Evolutionary conservation across 345 rosid genomes (phyloP).

Genomic region (Brassica cretica): DNA sequence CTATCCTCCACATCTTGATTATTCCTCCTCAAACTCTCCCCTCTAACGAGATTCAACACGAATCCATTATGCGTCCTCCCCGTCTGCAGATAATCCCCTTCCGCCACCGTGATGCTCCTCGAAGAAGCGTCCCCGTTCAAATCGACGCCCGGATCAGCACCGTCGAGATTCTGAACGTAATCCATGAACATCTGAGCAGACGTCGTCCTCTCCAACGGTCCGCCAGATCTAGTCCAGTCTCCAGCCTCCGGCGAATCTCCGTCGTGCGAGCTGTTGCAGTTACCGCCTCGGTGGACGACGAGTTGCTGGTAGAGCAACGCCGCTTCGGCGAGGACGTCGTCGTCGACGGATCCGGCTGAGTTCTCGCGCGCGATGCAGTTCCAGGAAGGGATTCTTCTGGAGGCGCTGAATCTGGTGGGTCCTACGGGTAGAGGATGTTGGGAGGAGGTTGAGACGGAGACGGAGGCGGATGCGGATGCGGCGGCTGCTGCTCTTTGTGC

Average conservation of each 20-base stretch:
- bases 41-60: constrained; percentile 71
- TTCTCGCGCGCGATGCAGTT: constrained; percentile 91
- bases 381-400: constrained; percentile 95
- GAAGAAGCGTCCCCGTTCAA: constrained; percentile 32
- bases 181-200: constrained; percentile 78
- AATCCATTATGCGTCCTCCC: constrained; percentile 69
- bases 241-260: constrained; percentile 67
- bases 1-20: constrained; percentile 41
- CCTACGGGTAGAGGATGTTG: constrained; percentile 40
- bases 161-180: constrained; percentile 68
- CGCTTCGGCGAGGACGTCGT: constrained; percentile 50
- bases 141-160: constrained; percentile 44
- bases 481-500: constrained; percentile 88
- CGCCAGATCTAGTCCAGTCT: constrained; percentile 97
- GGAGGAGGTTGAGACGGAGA: constrained; percentile 43
- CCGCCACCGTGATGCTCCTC: constrained; percentile 63
- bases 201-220: constrained; percentile 90
- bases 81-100: constrained; percentile 85
- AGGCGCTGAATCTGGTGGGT: constrained; percentile 64
- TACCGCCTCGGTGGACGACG: constrained; percentile 39
- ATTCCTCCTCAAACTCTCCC: constrained; percentile 51
- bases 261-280: constrained; percentile 37
- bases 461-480: constrained; percentile 6
- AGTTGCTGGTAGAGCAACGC: constrained; percentile 38
- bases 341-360: constrained; percentile 91